Percentiles rank a stretch among this genome's conserved stretches.
Conservation (phyloP, 345 rosid species). For the Eucalyptus regnans region DNA sequence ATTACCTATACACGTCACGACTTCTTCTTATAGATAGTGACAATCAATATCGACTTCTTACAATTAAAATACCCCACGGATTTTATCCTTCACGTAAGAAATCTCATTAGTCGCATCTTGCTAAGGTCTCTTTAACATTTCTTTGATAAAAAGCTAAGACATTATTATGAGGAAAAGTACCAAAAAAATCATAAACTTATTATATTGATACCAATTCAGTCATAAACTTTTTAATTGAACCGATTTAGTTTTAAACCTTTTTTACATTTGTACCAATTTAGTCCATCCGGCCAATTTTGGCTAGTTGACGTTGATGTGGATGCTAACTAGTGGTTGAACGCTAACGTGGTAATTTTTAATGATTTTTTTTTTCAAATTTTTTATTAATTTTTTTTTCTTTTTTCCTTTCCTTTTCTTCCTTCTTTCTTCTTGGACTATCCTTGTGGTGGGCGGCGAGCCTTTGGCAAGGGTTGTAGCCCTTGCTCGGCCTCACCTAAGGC, state of each 20-base stretch:
- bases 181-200: too few species aligned
- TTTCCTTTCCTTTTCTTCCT: too few species aligned
- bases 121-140: not conserved
- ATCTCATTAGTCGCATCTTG: not conserved
- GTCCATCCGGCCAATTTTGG: fast-evolving
- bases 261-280: too few species aligned
- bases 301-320: fast-evolving
- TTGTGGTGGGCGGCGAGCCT: too few species aligned
- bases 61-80: not conserved
- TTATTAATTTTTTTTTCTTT: too few species aligned
- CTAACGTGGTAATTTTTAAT: too few species aligned
- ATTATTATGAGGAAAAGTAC: not conserved
- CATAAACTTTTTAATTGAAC: too few species aligned
- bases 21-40: not conserved
- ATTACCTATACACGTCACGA: not conserved
- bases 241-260: too few species aligned
- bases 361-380: too few species aligned
- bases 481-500: too few species aligned
- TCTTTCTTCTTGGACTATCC: too few species aligned
- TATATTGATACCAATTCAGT: too few species aligned
- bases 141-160: not conserved
- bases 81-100: not conserved
- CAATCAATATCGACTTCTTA: not conserved
- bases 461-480: fast-evolving
- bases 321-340: fast-evolving